A percentile compares a stretch with the other conserved stretches of the same genome.
phyloP scores from a whole-genome alignment of 2,329 filamentous ascomycete genomes.

The Xylariaceae sp. region DNA sequence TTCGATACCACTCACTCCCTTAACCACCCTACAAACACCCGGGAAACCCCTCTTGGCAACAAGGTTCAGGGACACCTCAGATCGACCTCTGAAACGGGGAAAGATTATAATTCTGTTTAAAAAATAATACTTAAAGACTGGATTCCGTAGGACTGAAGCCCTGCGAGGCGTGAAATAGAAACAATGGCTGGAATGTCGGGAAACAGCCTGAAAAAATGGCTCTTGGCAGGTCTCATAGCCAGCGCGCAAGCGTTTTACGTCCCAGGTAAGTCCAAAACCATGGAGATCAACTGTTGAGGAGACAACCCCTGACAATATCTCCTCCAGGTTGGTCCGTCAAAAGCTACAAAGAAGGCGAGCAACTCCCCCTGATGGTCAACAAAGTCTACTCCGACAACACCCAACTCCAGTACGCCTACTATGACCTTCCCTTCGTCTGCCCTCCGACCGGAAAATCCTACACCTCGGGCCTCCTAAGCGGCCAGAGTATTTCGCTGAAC shows the following conservation, averaged over 20 bases:
- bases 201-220: slow-evolving; percentile 35
- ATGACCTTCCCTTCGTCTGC: slow-evolving; percentile 81
- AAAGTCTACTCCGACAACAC: slow-evolving; percentile 88
- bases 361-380: slow-evolving; percentile 81
- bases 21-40: no score
- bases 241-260: slow-evolving; percentile 71
- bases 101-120: background rate
- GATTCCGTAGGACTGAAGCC: background rate
- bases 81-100: background rate
- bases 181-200: slow-evolving; percentile 26
- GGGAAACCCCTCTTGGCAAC: no score
- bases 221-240: slow-evolving; percentile 43
- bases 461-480: slow-evolving; percentile 65
- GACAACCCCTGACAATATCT: slow-evolving; percentile 17
- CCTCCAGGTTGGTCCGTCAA: slow-evolving; percentile 70
- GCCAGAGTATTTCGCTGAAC: slow-evolving; percentile 74
- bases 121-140: background rate
- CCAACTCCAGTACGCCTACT: slow-evolving; percentile 87
- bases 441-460: slow-evolving; percentile 65
- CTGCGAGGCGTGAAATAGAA: slow-evolving; percentile 3
- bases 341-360: slow-evolving; percentile 69
- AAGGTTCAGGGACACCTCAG: background rate
- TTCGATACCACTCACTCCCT: no score
- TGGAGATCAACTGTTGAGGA: background rate
- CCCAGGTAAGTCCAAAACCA: slow-evolving; percentile 54